phyloP scores from a whole-genome alignment of 1,284 basidiomycete species.

The Caloboletus firmus region DNA sequence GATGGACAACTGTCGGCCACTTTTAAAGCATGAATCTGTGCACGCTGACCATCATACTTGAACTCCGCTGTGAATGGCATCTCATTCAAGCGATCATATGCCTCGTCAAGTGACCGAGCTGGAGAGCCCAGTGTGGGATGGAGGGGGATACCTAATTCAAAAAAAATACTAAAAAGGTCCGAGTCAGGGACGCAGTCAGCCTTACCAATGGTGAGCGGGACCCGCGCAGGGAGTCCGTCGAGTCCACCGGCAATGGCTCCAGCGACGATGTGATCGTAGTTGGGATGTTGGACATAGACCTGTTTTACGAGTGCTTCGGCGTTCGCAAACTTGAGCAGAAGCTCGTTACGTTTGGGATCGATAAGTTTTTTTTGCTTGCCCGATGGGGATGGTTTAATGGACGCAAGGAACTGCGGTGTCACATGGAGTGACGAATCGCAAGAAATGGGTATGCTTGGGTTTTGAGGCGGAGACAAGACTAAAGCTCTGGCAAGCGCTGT shows the following conservation, averaged over 20 bases:
- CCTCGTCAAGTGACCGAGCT: constrained; percentile 80
- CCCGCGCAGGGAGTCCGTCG: constrained; percentile 58
- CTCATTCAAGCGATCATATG: constrained; percentile 70
- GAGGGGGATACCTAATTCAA: constrained; percentile 58
- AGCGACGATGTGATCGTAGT: constrained; percentile 76
- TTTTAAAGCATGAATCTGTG: constrained; percentile 75
- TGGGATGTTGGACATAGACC: constrained; percentile 87
- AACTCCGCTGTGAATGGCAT: constrained; percentile 77
- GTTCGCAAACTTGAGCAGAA: constrained; percentile 47
- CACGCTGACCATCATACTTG: constrained; percentile 88
- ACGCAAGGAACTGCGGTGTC: constrained; percentile 40
- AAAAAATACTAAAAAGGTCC: constrained; percentile 8
- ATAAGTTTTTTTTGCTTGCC: constrained; percentile 46
- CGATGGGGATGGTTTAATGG: constrained; percentile 38
- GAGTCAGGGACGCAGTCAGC: constrained; percentile 36
- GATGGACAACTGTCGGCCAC: constrained; percentile 43
- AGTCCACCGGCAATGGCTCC: constrained; percentile 67
- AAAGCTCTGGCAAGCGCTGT: constrained; percentile 82
- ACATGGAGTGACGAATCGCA: constrained; percentile 39
- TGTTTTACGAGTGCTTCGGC: constrained; percentile 71
- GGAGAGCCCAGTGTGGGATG: constrained; percentile 80
- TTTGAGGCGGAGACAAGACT: constrained; percentile 56
- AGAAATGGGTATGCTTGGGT: constrained; percentile 21
- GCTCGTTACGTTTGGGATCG: constrained; percentile 46
- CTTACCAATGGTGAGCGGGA: constrained; percentile 76